phyloP scores from a whole-genome alignment of 192 early-diverging fungal species.

The Oehlia diaphana region DNA sequence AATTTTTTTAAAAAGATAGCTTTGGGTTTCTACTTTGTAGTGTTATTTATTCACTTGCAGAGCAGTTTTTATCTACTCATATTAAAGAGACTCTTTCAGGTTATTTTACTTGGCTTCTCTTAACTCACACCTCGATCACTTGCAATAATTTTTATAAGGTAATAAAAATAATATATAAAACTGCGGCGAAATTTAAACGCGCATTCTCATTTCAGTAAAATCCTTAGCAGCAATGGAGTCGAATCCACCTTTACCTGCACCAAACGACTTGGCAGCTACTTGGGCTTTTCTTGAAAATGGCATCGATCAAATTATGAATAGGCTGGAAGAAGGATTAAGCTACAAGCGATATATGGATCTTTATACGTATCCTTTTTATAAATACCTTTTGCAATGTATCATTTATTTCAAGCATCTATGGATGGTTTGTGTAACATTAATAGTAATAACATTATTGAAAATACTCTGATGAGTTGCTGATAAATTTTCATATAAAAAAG shows the following conservation, averaged over 20 bases:
- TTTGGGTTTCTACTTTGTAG: background rate
- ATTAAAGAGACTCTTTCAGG: background rate
- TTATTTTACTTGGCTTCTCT: background rate
- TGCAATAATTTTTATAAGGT: background rate
- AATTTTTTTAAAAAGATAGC: background rate
- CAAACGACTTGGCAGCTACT: slow-evolving; percentile 58
- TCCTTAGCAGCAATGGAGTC: slow-evolving; percentile 21
- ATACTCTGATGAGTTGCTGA: too few species aligned
- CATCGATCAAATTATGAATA: slow-evolving; percentile 78
- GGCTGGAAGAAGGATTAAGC: slow-evolving; percentile 71
- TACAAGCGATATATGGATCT: slow-evolving; percentile 78
- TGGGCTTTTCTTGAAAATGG: slow-evolving; percentile 78
- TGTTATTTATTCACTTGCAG: background rate
- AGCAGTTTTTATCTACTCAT: background rate
- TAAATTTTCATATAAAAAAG: background rate
- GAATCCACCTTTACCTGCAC: slow-evolving; percentile 46
- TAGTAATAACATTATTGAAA: background rate
- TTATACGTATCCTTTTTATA: slow-evolving; percentile 68
- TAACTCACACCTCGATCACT: background rate
- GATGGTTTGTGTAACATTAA: background rate
- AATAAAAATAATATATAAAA: background rate
- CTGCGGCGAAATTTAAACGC: background rate
- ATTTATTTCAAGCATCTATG: background rate
- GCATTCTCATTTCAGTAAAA: background rate
- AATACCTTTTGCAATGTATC: background rate